Evolutionary conservation across 2,329 filamentous ascomycete species (phyloP).

Genomic region (Mariannaea elegans): DNA sequence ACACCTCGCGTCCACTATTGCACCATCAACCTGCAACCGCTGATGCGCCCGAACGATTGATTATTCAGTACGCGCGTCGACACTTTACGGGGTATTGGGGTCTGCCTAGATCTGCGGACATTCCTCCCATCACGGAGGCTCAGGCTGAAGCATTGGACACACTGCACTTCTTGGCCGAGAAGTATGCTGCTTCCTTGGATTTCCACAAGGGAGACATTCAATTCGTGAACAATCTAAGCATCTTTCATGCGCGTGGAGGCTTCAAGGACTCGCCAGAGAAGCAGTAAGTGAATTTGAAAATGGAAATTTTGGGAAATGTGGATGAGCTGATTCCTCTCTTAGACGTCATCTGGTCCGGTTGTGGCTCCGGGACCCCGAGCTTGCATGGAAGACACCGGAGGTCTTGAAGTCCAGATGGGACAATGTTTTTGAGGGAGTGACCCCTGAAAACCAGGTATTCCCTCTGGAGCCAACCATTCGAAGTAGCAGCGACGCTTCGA

Average conservation of each 20-base stretch:
- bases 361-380: constrained; percentile 59
- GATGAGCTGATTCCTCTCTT: constrained; percentile 43
- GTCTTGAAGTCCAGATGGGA: constrained; percentile 59
- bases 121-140: constrained; percentile 65
- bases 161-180: constrained; percentile 59
- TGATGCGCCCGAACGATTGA: constrained; percentile 58
- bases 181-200: constrained; percentile 53
- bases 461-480: constrained; percentile 59
- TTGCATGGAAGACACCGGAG: constrained; percentile 58
- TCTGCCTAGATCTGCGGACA: constrained; percentile 59
- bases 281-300: constrained; percentile 48
- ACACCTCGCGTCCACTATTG: constrained; percentile 60
- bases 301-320: background rate
- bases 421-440: constrained; percentile 61
- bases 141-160: constrained; percentile 63
- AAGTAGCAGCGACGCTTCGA: constrained; percentile 35
- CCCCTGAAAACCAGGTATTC: constrained; percentile 61
- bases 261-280: constrained; percentile 56
- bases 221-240: constrained; percentile 63
- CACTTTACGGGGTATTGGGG: constrained; percentile 66
- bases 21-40: constrained; percentile 61
- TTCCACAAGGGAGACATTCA: constrained; percentile 63
- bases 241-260: constrained; percentile 62
- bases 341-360: constrained; percentile 59
- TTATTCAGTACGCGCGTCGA: constrained; percentile 69